Conservation (phyloP, 2,329 filamentous ascomycete species). For the Fusarium sp. region DNA sequence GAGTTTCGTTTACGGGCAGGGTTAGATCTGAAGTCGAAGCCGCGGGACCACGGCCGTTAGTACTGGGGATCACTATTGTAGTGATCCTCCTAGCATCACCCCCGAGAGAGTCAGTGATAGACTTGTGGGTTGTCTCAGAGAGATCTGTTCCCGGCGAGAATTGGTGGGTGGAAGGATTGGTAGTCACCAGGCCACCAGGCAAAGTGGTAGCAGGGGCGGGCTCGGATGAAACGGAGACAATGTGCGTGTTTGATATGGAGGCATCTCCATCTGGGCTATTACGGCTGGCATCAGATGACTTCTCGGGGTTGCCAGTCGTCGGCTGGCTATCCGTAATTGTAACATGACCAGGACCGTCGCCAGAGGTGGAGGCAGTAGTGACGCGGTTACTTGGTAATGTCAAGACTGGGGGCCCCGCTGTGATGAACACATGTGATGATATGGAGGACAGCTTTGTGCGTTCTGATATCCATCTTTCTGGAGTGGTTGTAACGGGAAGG, state of each 20-base stretch:
- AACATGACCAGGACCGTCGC: not conserved
- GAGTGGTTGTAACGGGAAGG: not conserved
- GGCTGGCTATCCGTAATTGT: rapidly evolving
- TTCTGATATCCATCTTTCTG: too few species aligned
- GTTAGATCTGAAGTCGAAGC: rapidly evolving
- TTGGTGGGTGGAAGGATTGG: rapidly evolving
- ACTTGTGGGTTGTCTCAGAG: rapidly evolving
- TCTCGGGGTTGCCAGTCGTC: rapidly evolving
- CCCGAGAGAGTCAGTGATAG: not conserved
- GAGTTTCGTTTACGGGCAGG: not conserved
- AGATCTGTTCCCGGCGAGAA: not conserved
- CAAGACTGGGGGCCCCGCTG: not conserved
- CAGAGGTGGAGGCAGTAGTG: not conserved
- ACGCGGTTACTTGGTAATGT: not conserved
- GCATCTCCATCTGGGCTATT: rapidly evolving
- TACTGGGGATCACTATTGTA: not conserved
- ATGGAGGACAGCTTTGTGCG: not conserved
- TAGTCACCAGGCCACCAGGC: not conserved
- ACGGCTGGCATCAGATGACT: not conserved
- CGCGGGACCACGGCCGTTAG: rapidly evolving
- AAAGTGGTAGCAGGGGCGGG: not conserved
- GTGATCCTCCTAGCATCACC: not conserved
- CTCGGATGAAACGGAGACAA: rapidly evolving
- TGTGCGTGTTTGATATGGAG: not conserved
- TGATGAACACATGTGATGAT: not conserved